A percentile compares a stretch with the other conserved stretches of the same genome.
phyloP scores from a whole-genome alignment of 176 grass and related monocot species.

The Thalia dealbata region DNA sequence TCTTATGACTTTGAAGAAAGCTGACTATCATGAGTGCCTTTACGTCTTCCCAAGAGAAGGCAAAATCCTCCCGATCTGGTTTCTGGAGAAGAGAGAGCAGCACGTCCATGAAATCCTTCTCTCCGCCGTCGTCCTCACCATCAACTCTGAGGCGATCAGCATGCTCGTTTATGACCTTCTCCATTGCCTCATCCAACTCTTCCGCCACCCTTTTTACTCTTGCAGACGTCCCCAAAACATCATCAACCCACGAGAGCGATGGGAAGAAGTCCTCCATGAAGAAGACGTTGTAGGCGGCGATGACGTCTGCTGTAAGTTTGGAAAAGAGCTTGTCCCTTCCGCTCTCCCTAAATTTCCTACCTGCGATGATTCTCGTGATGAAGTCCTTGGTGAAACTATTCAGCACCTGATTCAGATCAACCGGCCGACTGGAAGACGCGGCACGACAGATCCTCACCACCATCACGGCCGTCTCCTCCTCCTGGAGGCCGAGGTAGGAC shows the following conservation, averaged over 20 bases:
- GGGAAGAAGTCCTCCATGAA: slow-evolving; percentile 23
- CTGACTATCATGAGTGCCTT: background rate
- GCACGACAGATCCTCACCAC: background rate
- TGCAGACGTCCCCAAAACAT: no score
- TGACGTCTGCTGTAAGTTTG: background rate
- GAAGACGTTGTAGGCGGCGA: slow-evolving; percentile 13
- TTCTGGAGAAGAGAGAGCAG: slow-evolving; percentile 15
- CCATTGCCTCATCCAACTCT: slow-evolving; percentile 4
- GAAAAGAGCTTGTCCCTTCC: no score
- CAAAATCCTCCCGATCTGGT: background rate
- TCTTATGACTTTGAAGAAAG: no score
- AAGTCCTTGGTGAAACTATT: no score
- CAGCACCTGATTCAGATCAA: no score
- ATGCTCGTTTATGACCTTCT: slow-evolving; percentile 12
- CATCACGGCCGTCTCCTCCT: slow-evolving; percentile 14
- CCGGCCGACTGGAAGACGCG: no score
- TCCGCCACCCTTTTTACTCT: background rate
- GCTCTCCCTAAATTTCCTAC: no score
- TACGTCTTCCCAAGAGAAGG: background rate
- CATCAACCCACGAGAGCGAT: slow-evolving; percentile 17
- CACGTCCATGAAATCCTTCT: slow-evolving; percentile 15
- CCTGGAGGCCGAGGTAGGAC: slow-evolving; percentile 1
- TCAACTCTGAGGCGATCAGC: background rate
- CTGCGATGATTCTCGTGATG: no score
- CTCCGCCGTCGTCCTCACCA: background rate